Conservation (phyloP, 176 grass and related monocot species). For the Zea luxurians region DNA sequence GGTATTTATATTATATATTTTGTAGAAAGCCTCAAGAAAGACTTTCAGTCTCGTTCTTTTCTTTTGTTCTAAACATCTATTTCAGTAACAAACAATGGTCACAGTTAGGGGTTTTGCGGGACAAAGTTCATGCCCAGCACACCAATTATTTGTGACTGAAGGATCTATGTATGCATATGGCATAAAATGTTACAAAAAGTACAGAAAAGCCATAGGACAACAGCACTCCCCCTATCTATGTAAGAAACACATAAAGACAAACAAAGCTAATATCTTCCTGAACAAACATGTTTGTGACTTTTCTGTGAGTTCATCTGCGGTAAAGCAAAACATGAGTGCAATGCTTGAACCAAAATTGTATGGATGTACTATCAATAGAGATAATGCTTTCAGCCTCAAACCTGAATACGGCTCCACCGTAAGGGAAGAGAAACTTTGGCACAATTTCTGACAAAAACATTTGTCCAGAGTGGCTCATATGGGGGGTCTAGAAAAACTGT, state of each 20-base stretch:
- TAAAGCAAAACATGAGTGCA: slow-evolving; percentile 11
- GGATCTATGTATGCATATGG: neutral
- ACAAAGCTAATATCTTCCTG: neutral
- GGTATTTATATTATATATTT: neutral
- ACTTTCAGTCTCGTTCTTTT: neutral
- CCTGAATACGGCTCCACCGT: slow-evolving; percentile 95
- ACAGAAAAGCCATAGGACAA: slow-evolving; percentile 15
- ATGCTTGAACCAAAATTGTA: slow-evolving; percentile 16
- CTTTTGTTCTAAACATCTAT: neutral
- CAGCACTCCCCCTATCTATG: neutral
- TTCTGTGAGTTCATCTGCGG: slow-evolving; percentile 19
- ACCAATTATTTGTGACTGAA: neutral
- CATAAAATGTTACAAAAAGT: slow-evolving; percentile 15
- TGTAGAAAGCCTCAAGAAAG: neutral
- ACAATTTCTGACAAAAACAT: slow-evolving; percentile 81
- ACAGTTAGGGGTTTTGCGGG: neutral
- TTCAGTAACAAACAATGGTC: neutral
- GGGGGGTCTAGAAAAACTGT: slow-evolving; percentile 88
- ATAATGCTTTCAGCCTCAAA: slow-evolving; percentile 32
- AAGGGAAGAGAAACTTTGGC: slow-evolving; percentile 96
- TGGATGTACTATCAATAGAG: slow-evolving; percentile 15
- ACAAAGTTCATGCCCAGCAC: neutral
- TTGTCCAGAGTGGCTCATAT: slow-evolving; percentile 94
- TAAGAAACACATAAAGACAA: slow-evolving; percentile 9
- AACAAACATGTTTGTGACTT: slow-evolving; percentile 11